These are phyloP conservation scores for Periconia digitata DNA, from an alignment of 2,329 filamentous ascomycete species.

Conservation along the genomic window DNA sequence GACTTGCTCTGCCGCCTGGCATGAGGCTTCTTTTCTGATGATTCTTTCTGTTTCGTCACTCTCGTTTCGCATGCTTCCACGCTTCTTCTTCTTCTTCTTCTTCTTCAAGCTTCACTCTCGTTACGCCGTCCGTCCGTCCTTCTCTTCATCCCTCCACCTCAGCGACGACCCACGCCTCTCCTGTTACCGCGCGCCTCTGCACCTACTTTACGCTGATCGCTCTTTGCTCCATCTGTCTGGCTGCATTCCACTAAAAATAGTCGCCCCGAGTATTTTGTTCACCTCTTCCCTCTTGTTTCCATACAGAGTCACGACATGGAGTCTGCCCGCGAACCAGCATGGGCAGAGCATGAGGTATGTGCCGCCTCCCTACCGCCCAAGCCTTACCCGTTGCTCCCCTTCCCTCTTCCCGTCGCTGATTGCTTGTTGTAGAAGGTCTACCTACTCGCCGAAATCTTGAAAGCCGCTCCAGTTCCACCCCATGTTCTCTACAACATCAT, in stretches of 20 bases:
- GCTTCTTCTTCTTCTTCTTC: slow-evolving; percentile 13
- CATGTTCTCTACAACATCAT: slow-evolving; percentile 49
- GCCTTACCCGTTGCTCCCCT: background rate
- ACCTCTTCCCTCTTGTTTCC: slow-evolving; percentile 27
- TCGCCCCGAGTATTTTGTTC: slow-evolving; percentile 34
- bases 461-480: slow-evolving; percentile 48
- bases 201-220: slow-evolving; percentile 34
- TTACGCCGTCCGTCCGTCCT: slow-evolving; percentile 22
- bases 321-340: slow-evolving; percentile 46
- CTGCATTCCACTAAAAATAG: slow-evolving; percentile 29
- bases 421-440: slow-evolving; percentile 31
- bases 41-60: slow-evolving; percentile 30
- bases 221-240: slow-evolving; percentile 39
- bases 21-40: slow-evolving; percentile 33
- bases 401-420: slow-evolving; percentile 13
- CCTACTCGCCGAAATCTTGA: slow-evolving; percentile 56
- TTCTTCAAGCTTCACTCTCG: too few species aligned
- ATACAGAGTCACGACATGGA: slow-evolving; percentile 40
- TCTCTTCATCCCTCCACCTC: slow-evolving; percentile 18
- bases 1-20: slow-evolving; percentile 29
- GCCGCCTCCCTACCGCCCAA: slow-evolving; percentile 10
- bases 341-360: slow-evolving; percentile 51
- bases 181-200: slow-evolving; percentile 33
- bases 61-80: slow-evolving; percentile 25
- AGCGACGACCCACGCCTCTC: slow-evolving; percentile 24